A percentile compares a stretch with the other conserved stretches of the same genome.
Conservation (phyloP, 2,329 filamentous ascomycete species). For the Arthrobotrys pseudoclavata region DNA sequence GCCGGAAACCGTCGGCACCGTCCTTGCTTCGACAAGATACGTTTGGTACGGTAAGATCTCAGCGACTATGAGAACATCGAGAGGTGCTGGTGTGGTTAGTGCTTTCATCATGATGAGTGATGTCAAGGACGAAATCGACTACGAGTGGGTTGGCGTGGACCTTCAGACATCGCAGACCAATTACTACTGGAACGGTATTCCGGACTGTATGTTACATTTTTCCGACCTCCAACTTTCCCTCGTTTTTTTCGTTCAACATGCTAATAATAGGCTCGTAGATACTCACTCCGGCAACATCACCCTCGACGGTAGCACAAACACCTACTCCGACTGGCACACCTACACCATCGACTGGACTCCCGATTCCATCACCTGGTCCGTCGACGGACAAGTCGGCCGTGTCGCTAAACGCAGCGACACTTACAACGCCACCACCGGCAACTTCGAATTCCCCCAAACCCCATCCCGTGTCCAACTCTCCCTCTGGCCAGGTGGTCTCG, state of each 20-base stretch:
- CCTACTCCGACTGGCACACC: constrained; percentile 83
- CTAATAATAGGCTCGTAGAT: constrained; percentile 70
- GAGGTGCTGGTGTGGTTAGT: constrained; percentile 90
- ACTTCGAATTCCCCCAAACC: constrained; percentile 90
- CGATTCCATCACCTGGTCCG: constrained; percentile 85
- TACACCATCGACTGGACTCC: constrained; percentile 96
- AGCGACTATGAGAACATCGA: constrained; percentile 84
- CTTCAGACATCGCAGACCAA: constrained; percentile 87
- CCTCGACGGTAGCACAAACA: constrained; percentile 72
- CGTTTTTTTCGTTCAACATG: not conserved
- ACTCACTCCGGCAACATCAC: constrained; percentile 80
- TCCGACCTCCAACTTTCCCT: too few relatives aligned
- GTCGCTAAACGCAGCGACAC: constrained; percentile 81
- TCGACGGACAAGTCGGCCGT: constrained; percentile 84
- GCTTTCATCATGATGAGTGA: constrained; percentile 96
- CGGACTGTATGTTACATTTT: constrained; percentile 79
- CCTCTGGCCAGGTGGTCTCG: constrained; percentile 91
- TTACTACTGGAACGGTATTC: constrained; percentile 95
- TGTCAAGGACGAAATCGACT: constrained; percentile 98
- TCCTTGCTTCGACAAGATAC: constrained; percentile 86
- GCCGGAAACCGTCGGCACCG: constrained; percentile 84
- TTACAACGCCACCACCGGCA: constrained; percentile 85
- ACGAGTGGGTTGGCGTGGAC: constrained; percentile 90
- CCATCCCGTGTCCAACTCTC: constrained; percentile 92
- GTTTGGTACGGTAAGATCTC: constrained; percentile 98